Evolutionary conservation across 306 rosid species (phyloP), one percentile per base, ranked within the genome.

Genomic region (Pyrus pyrifolia): DNA sequence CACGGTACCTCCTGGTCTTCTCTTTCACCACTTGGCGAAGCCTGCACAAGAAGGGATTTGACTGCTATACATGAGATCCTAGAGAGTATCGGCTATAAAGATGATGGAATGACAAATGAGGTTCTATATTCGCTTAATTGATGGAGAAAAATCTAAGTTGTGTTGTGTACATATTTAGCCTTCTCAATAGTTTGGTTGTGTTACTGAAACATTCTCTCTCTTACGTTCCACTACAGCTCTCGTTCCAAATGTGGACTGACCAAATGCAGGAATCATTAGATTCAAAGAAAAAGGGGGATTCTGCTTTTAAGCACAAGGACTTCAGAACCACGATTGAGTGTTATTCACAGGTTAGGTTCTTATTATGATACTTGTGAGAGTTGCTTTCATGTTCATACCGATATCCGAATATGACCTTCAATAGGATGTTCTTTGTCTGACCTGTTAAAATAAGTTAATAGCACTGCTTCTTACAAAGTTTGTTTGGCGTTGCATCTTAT

Each of bases 191-290:
- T 66, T 46, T 11, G 60, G 45, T 23, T 71, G 23, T 73, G 67
- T 51, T 49, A 67, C 76, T 82, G 15, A 79, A 58, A 63, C 19
- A 8, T 25, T 72, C 58, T 72, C 31, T 67, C 23, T 55, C 72
- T 68, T 52, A 53, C 79, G 51, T 63, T 80, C 6, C 67, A 23
- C 38, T 76, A 80, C 90, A 92, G 96, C 74, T 89, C 93, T 89
- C 96, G 2, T 92, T 92, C 81, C 96, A 92, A 73, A 89, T 92
- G 97, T 92, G 93, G 93, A 89, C 91, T 12, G 87, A 85, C 83
- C 90, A 87, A 80, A 92, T 92, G 93, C 97, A 89, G 84, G 97
- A 92, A 22, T 84, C 91, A 31, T 81, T 92, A 79, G 89, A 87
- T 81, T 86, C 89, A 40, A 92, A 87, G 91, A 88, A 88, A 84